Base-by-base conservation (phyloP, 768 basidiomycete genomes). In the Agrocybe praecox region DNA sequence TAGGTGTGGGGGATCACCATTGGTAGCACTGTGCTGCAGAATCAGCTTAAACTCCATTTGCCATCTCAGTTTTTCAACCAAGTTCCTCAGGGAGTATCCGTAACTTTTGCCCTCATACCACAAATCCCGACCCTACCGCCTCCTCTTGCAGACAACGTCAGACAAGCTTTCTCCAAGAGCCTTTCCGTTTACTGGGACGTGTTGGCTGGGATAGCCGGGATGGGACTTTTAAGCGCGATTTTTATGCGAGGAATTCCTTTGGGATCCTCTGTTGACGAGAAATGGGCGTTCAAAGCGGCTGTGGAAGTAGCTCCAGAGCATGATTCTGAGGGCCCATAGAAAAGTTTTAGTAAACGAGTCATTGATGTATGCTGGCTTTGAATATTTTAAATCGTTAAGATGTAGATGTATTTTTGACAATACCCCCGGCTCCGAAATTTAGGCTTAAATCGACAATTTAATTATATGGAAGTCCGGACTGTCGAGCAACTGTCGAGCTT, bases 1-100 rank as follows among this genome's bases (percentile, higher is more conserved):
- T 65, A 84, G 76, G 71, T 72, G 6, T 81, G 82, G 76, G 85
- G 85, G 1, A 67, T 85, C 55, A 74, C 80, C 0, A 77, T 87
- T 53, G 79, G 79, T 1, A 71, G 69, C 9, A 75, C 79, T 0
- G 70, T 86, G 45, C 72, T 87, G 11, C 78, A 84, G 57, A 87
- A 84, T 66, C 59, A 79, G 49, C 74, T 87, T 6, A 62, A 67
- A 3, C 68, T 62, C 36, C 61, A 53, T 0, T 76, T 87, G 0
- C 83, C 87, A 0, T 26, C 56, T 0, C 70, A 58, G 1, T 80
- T 83, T 49, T 24, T 70, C 17, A 51, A 60, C 0, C 58, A 67
- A 42, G 64, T 80, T 54, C 73, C 76, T 6, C 0, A 56, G 62
- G 40, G 77, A 58, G 22, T 47, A 9, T 14, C 34, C 12, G 7